Conservation (phyloP, 371 early-diverging fungal species). For the Coemansia sp. region DNA sequence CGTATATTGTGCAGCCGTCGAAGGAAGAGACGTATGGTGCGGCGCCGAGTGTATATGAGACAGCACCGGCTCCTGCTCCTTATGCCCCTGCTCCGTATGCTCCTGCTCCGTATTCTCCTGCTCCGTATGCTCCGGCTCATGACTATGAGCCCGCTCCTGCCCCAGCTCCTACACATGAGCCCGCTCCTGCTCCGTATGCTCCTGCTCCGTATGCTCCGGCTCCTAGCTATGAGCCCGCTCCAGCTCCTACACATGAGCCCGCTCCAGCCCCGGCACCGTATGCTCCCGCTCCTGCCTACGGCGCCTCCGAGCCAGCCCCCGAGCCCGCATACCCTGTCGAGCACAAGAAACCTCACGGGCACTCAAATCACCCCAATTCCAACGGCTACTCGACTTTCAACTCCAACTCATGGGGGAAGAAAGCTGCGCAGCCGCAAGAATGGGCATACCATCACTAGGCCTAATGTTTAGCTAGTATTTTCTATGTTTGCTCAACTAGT, state of each 20-base stretch:
- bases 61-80: background rate
- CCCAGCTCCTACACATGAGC: background rate
- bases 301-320: constrained; percentile 3
- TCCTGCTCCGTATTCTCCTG: background rate
- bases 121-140: background rate
- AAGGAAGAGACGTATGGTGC: too few relatives aligned
- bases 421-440: background rate
- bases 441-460: constrained; percentile 2
- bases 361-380: constrained; percentile 2
- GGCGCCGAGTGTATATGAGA: too few relatives aligned
- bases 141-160: constrained; percentile 4
- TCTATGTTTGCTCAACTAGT: background rate
- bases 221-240: too few relatives aligned
- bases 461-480: background rate
- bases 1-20: constrained; percentile 9
- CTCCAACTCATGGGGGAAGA: constrained; percentile 8
- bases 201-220: background rate
- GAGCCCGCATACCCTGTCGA: constrained; percentile 1
- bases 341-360: background rate
- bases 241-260: too few relatives aligned
- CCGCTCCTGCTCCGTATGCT: background rate
- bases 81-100: constrained; percentile 5
- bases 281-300: constrained; percentile 8
- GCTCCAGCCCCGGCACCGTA: too few relatives aligned
- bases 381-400: background rate